These are phyloP conservation scores for Brachypodium distachyon DNA, from an alignment of 202 grass and related monocot genomes.

Conservation along the genomic window DNA sequence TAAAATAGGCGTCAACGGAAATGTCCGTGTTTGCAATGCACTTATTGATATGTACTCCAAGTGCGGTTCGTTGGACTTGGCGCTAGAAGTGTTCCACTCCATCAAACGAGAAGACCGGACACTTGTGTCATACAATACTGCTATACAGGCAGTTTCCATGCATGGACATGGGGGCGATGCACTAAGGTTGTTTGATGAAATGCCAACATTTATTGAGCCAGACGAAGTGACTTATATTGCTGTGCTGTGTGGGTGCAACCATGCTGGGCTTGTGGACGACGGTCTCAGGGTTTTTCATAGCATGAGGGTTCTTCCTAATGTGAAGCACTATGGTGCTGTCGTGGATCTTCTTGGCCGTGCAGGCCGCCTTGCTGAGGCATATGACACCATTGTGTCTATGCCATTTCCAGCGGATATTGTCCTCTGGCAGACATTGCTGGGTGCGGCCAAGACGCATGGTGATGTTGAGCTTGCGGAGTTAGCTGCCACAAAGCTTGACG, in stretches of 20 bases:
- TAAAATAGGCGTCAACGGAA: slow-evolving; percentile 7
- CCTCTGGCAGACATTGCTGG: slow-evolving; percentile 84
- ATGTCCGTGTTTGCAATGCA: slow-evolving; percentile 44
- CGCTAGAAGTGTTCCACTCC: slow-evolving; percentile 50
- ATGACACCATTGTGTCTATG: slow-evolving; percentile 56
- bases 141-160: slow-evolving; percentile 51
- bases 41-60: slow-evolving; percentile 95
- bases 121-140: slow-evolving; percentile 70
- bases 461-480: slow-evolving; percentile 65
- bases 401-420: slow-evolving; percentile 62
- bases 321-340: slow-evolving; percentile 79
- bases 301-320: slow-evolving; percentile 49
- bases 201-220: slow-evolving; percentile 39
- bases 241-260: slow-evolving; percentile 65
- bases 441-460: slow-evolving; percentile 59
- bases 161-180: slow-evolving; percentile 51
- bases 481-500: slow-evolving; percentile 40
- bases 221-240: slow-evolving; percentile 70
- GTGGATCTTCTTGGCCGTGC: slow-evolving; percentile 69
- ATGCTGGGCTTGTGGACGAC: slow-evolving; percentile 69
- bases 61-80: slow-evolving; percentile 53
- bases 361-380: slow-evolving; percentile 56
- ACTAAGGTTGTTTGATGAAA: slow-evolving; percentile 65
- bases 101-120: slow-evolving; percentile 30
- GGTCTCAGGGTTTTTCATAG: slow-evolving; percentile 56